Evolutionary conservation across 345 rosid species (phyloP).

Genomic region (Hypericum perforatum): DNA sequence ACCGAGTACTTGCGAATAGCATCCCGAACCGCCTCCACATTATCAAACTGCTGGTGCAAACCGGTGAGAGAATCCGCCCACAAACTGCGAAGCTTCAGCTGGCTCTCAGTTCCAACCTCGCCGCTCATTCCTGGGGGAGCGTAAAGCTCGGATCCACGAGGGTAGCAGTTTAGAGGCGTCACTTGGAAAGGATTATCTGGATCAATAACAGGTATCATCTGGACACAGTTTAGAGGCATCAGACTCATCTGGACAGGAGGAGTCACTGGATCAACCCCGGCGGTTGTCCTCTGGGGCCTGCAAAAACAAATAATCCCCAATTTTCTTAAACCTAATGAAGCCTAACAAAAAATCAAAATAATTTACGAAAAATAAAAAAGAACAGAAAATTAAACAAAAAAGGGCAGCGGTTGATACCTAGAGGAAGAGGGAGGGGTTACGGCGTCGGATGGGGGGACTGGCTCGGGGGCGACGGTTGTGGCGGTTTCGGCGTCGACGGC

Average conservation of each 20-base stretch:
- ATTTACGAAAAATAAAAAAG: too few species aligned
- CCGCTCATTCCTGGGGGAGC: neutral
- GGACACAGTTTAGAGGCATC: too few species aligned
- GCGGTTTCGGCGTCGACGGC: conserved; percentile 16
- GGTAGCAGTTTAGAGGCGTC: conserved; percentile 3
- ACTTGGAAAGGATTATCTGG: conserved; percentile 12
- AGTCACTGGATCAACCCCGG: conserved; percentile 11
- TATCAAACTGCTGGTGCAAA: conserved; percentile 22
- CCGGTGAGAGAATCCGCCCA: conserved; percentile 26
- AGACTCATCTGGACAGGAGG: conserved; percentile 13
- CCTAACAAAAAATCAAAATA: too few species aligned
- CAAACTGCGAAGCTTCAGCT: conserved; percentile 21
- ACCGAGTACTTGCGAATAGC: conserved; percentile 18
- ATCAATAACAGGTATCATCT: neutral
- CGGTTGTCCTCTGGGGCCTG: conserved; percentile 24
- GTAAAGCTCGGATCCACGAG: too few species aligned
- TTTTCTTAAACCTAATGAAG: too few species aligned
- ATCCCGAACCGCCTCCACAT: conserved; percentile 17
- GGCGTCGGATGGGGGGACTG: conserved; percentile 5
- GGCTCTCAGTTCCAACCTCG: neutral
- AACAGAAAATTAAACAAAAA: too few species aligned
- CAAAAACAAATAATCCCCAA: conserved; percentile 4
- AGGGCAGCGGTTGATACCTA: conserved; percentile 16
- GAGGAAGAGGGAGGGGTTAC: conserved; percentile 7
- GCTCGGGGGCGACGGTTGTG: neutral